A percentile compares a stretch with the other conserved stretches of the same genome.
These are phyloP conservation scores for Mikania micrantha DNA, from an alignment of 129 eudicot species.

Conservation along the genomic window DNA sequence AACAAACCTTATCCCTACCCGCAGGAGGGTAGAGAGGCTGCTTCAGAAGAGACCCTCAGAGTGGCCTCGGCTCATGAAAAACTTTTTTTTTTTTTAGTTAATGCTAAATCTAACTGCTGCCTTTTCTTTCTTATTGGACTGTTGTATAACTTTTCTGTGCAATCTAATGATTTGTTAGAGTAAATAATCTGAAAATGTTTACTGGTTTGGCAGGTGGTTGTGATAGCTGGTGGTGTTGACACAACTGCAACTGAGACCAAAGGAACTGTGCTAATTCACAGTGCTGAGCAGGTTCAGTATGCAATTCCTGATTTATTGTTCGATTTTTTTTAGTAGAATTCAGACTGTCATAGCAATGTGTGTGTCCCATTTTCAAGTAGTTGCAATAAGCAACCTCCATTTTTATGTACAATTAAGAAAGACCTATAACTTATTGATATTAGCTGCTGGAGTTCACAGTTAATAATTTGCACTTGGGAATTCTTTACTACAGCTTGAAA, in stretches of 20 bases:
- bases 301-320: not conserved
- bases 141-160: not conserved
- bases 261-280: conserved; percentile 89
- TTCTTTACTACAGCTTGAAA: conserved; percentile 62
- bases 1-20: too few relatives aligned
- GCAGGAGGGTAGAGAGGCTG: too few relatives aligned
- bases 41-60: too few relatives aligned
- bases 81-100: too few relatives aligned
- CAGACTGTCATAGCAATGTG: not conserved
- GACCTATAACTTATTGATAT: not conserved
- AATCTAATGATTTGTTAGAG: not conserved
- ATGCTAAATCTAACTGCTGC: not conserved
- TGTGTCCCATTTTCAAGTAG: not conserved
- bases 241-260: conserved; percentile 92
- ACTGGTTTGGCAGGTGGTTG: conserved; percentile 63
- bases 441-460: not conserved
- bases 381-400: not conserved
- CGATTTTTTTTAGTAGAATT: not conserved
- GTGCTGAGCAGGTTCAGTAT: conserved; percentile 69
- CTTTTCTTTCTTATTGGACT: not conserved
- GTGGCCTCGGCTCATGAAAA: too few relatives aligned
- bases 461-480: not conserved
- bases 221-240: conserved; percentile 80
- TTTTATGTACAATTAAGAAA: not conserved
- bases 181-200: not conserved